These are phyloP conservation scores for Myxozyma monticola DNA, from an alignment of 805 yeast genomes.

Conservation along the genomic window DNA sequence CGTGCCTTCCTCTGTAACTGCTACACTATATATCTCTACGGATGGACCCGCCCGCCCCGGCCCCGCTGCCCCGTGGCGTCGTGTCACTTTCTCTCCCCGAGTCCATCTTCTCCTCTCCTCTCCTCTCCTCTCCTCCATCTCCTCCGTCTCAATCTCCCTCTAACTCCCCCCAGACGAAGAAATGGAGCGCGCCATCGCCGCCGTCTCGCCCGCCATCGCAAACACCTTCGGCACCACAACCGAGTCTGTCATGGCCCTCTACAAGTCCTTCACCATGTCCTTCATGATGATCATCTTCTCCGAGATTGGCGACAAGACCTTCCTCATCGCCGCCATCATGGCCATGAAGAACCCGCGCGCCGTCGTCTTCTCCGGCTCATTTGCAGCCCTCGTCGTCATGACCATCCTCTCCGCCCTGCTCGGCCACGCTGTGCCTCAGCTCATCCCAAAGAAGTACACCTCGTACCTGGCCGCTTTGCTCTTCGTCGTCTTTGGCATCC, in stretches of 20 bases:
- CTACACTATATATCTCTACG: too few species aligned
- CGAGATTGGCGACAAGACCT: conserved; percentile 97
- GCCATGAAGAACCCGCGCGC: conserved; percentile 89
- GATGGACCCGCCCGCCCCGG: too few species aligned
- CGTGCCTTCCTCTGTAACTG: too few species aligned
- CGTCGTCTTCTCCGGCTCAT: conserved; percentile 87
- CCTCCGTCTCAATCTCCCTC: too few species aligned
- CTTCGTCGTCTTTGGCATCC: conserved; percentile 77
- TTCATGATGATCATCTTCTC: conserved; percentile 90
- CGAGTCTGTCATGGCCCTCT: conserved; percentile 11
- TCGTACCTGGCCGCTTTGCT: conserved; percentile 77
- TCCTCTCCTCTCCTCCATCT: too few species aligned
- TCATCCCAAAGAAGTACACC: conserved; percentile 77
- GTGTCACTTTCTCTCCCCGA: too few species aligned
- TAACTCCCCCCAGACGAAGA: too few species aligned
- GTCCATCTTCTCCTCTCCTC: too few species aligned
- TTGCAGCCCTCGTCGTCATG: conserved; percentile 83
- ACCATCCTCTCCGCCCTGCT: conserved; percentile 85
- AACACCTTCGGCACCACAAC: conserved; percentile 19
- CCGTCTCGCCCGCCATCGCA: conserved; percentile 24
- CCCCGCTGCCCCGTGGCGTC: too few species aligned
- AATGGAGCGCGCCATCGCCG: conserved; percentile 23
- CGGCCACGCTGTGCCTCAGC: conserved; percentile 86
- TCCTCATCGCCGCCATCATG: conserved; percentile 94
- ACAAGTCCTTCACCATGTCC: conserved; percentile 61